Base-by-base conservation (phyloP, 768 basidiomycete species). In the Macrocybe gigantea region DNA sequence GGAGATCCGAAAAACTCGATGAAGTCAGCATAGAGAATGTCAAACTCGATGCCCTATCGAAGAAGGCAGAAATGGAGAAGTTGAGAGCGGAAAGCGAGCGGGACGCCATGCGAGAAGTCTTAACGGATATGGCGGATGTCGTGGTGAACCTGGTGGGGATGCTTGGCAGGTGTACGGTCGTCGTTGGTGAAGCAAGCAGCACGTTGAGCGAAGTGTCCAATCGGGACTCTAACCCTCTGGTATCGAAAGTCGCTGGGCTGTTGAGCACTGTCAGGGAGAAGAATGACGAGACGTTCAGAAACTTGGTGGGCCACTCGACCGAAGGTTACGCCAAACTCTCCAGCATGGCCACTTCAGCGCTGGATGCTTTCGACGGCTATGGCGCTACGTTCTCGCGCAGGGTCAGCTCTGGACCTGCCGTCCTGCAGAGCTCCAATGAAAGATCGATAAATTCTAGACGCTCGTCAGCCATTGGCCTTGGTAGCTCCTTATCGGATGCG, bases 1-100 rank as follows among this genome's bases (percentile, higher is more conserved):
- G 91, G 46, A 82, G 77, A 51, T 87, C 84, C 4, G 88, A 90
- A 53, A 82, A 82, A 54, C 66, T 91, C 33, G 91, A 92, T 59
- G 85, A 90, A 29, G 57, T 77, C 35, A 78, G 74, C 56, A 60
- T 81, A 22, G 83, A 88, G 50, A 85, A 79, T 53, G 68, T 93
- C 57, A 85, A 82, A 58, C 73, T 85, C 15, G 83, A 88, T 50
- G 83, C 83, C 1, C 69, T 72, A 44, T 77, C 72, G 63, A 75
- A 75, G 49, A 83, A 76, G 59, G 78, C 82, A 1, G 83, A 85
- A 57, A 81, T 91, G 74, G 88, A 89, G 53, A 74, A 69, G 35
- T 60, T 77, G 37, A 83, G 80, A 62, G 79, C 82, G 0, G 78
- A 85, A 58, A 77, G 78, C 29, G 82, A 87, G 58, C 70, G 79